Evolutionary conservation across 805 yeast genomes (phyloP).

Genomic region (Pichia kluyveri): DNA sequence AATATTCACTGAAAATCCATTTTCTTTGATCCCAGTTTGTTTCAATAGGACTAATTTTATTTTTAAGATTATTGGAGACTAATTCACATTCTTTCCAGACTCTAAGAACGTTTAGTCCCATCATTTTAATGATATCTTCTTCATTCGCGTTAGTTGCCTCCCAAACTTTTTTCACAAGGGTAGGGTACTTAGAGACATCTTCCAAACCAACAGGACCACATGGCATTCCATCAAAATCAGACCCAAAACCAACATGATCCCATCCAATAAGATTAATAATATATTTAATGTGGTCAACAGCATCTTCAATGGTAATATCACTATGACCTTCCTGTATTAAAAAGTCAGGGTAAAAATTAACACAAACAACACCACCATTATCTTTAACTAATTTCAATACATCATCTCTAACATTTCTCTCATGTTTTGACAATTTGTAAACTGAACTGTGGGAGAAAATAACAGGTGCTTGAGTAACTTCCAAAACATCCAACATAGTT

Average conservation of each 20-base stretch:
- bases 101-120: slow-evolving; percentile 38
- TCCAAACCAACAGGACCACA: slow-evolving; percentile 38
- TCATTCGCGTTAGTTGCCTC: slow-evolving; percentile 31
- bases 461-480: slow-evolving; percentile 36
- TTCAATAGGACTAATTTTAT: slow-evolving; percentile 22
- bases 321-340: slow-evolving; percentile 17
- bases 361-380: slow-evolving; percentile 40
- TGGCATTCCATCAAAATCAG: slow-evolving; percentile 47
- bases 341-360: slow-evolving; percentile 39
- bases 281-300: slow-evolving; percentile 36
- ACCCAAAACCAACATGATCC: slow-evolving; percentile 47
- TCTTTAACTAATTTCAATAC: slow-evolving; percentile 30
- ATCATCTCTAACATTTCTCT: slow-evolving; percentile 42
- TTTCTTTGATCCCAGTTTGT: slow-evolving; percentile 33
- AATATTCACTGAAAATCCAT: slow-evolving; percentile 31
- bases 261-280: slow-evolving; percentile 39
- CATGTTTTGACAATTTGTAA: slow-evolving; percentile 30
- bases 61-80: slow-evolving; percentile 19
- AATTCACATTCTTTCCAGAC: slow-evolving; percentile 38
- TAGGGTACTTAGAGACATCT: slow-evolving; percentile 48
- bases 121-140: slow-evolving; percentile 31
- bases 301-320: slow-evolving; percentile 38
- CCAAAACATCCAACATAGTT: slow-evolving; percentile 39
- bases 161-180: slow-evolving; percentile 29
- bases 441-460: slow-evolving; percentile 43